Percentiles rank a stretch among this genome's conserved stretches.
Conservation (phyloP, 305 asterid species). For the Rubia peregrina region DNA sequence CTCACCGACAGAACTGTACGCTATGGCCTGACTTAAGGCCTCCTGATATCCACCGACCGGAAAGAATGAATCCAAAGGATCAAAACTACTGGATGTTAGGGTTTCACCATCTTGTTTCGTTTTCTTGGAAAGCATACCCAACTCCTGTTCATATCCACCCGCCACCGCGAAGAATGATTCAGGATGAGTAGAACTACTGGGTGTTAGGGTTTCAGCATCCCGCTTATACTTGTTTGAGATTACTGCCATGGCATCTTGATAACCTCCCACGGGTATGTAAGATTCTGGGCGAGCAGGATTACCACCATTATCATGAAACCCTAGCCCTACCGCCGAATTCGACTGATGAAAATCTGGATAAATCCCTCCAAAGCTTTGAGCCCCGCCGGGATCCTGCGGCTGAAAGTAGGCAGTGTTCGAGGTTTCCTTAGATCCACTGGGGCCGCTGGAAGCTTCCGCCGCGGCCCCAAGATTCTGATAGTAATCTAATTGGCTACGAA, state of each 20-base stretch:
- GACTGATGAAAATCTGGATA: not conserved
- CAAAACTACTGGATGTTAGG: not conserved
- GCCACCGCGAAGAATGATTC: not conserved
- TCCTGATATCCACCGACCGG: not conserved
- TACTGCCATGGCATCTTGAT: not conserved
- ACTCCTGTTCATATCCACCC: not conserved
- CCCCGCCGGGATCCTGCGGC: not conserved
- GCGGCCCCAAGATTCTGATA: not conserved
- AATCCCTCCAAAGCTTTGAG: not conserved
- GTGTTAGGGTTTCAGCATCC: not conserved
- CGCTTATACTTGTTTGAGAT: not conserved
- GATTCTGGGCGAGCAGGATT: not conserved
- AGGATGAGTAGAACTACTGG: not conserved
- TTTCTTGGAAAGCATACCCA: not conserved
- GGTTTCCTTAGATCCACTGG: not conserved
- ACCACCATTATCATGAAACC: not conserved
- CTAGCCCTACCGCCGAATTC: not conserved
- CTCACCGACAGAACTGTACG: not conserved
- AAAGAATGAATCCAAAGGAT: not conserved
- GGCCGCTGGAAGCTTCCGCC: not conserved
- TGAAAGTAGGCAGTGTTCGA: not conserved
- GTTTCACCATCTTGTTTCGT: not conserved
- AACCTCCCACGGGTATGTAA: not conserved
- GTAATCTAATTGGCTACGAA: conserved; percentile 2
- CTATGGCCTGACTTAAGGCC: not conserved